Evolutionary conservation across 805 yeast genomes (phyloP).

Genomic region (Danielia reshetovae): DNA sequence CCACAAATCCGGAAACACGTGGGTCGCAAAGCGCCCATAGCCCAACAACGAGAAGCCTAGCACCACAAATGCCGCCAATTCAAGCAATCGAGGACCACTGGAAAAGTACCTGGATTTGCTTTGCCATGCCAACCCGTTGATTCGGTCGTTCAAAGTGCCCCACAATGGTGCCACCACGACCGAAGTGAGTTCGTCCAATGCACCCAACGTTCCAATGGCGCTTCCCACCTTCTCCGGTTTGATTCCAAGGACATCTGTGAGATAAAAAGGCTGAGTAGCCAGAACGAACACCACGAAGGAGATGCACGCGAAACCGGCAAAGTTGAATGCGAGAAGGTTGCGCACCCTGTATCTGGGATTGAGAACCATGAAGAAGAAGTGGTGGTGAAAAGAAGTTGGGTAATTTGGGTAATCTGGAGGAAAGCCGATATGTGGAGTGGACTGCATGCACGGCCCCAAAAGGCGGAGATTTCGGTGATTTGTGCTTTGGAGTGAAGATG

Average conservation of each 20-base stretch:
- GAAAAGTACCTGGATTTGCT: constrained; percentile 11
- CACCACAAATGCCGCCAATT: constrained; percentile 44
- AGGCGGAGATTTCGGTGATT: no score
- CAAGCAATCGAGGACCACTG: constrained; percentile 52
- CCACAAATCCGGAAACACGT: constrained; percentile 46
- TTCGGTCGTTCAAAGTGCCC: constrained; percentile 59
- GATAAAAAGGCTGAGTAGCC: constrained; percentile 39
- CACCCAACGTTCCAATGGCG: constrained; percentile 35
- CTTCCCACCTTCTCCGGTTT: constrained; percentile 25
- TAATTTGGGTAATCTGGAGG: neutral
- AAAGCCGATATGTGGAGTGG: constrained; percentile 4
- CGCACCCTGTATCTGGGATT: constrained; percentile 13
- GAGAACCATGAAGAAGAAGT: constrained; percentile 1
- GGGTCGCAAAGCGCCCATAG: constrained; percentile 37
- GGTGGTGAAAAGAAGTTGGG: neutral
- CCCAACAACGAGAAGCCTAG: constrained; percentile 45
- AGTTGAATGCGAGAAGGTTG: constrained; percentile 33
- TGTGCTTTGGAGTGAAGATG: no score
- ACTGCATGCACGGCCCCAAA: no score
- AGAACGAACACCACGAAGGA: constrained; percentile 35
- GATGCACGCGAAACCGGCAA: constrained; percentile 36
- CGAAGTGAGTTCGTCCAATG: constrained; percentile 57
- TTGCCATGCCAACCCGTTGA: constrained; percentile 22
- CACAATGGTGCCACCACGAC: constrained; percentile 54
- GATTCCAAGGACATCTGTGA: constrained; percentile 29